Evolutionary conservation across 2,329 filamentous ascomycete genomes (phyloP), one percentile per base, ranked within the genome.

Genomic region (Paecilomyces formosus): DNA sequence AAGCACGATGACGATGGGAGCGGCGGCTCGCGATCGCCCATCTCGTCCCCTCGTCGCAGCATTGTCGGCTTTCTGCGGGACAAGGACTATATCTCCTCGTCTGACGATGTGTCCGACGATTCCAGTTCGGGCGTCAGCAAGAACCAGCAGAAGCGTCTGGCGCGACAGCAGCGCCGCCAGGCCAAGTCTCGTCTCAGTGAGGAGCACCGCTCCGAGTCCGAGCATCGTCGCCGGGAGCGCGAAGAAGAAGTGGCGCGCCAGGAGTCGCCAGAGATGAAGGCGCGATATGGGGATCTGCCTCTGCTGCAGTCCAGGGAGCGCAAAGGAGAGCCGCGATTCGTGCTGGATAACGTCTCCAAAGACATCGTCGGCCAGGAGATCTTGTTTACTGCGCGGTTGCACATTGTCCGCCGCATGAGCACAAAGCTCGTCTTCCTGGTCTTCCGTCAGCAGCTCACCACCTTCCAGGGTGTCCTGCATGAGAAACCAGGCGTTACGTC

Each of bases 371-470:
- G 86, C 33, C 76, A 85, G 64, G 78, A 82, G 62, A 79, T 91
- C 55, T 75, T 77, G 57, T 91, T 92, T 75, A 84, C 85, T 49
- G 88, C 87, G 35, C 82, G 90, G 33, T 79, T 94, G 21, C 88
- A 93, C 72, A 90, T 92, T 58, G 81, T 94, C 59, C 86, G 92
- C 53, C 88, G 88, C 65, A 83, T 96, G 77, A 93, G 90, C 70
- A 83, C 89, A 65, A 88, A 89, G 64, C 80, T 96, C 33, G 89
- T 91, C 66, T 96, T 96, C 73, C 78, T 96, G 51, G 83, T 96
- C 59, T 88, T 96, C 69, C 87, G 92, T 57, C 90, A 96, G 74
- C 88, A 92, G 75, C 86, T 89, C 12, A 81, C 84, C 63, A 94
- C 91, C 24, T 85, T 96, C 55, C 92, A 97, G 73, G 92, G 90